Percentiles rank a stretch among this genome's conserved stretches.
Evolutionary conservation across 2,329 filamentous ascomycete species (phyloP).

Genomic region (Magnaporthales sp.): DNA sequence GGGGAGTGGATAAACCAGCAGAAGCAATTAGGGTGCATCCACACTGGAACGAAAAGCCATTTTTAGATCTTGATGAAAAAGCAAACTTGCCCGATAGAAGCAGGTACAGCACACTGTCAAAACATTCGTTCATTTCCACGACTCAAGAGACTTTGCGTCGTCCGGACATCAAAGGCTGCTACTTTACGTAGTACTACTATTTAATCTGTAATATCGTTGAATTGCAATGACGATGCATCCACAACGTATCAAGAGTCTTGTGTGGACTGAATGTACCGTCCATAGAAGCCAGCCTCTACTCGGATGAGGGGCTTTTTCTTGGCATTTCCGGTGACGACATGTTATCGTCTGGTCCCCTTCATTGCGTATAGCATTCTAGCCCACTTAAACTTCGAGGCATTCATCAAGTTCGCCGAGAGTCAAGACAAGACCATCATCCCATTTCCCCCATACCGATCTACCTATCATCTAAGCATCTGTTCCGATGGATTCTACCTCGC

Average conservation of each 20-base stretch:
- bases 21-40: too few relatives aligned
- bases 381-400: not conserved
- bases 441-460: not conserved
- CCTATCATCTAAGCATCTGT: not conserved
- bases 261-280: not conserved
- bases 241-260: too few relatives aligned
- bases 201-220: too few relatives aligned
- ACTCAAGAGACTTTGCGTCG: not conserved
- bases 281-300: not conserved
- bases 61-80: not conserved
- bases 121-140: not conserved
- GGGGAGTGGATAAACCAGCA: too few relatives aligned
- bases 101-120: not conserved
- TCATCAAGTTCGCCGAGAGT: not conserved
- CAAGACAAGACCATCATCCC: not conserved
- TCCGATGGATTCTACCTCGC: not conserved
- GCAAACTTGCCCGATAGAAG: not conserved
- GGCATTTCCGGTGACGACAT: not conserved
- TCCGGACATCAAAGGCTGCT: not conserved
- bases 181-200: too few relatives aligned
- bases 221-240: not conserved
- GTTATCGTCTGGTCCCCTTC: not conserved
- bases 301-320: not conserved
- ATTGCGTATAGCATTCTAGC: too few relatives aligned
- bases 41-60: too few relatives aligned